Evolutionary conservation across 768 basidiomycete genomes (phyloP), one percentile per base, ranked within the genome.

Genomic region (Kwoniella sp.): DNA sequence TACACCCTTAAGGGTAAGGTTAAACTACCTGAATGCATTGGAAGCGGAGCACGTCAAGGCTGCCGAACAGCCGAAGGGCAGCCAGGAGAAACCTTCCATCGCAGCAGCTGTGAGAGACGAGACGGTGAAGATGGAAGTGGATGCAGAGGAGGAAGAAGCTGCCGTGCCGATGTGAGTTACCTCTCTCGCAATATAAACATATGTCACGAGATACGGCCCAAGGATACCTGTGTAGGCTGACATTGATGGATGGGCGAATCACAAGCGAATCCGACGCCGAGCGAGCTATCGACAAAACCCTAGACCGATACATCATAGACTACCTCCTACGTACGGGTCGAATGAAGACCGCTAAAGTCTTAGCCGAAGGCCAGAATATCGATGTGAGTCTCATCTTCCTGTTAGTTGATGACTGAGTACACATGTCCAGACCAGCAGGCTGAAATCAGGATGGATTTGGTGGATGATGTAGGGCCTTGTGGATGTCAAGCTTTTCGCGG

Each of bases 271-370:
- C 54, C 19, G 47, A 62, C 19, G 6, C 33, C n/a, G 54, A 22
- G 21, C 33, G 30, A n/a, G 51, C 27, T 15, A 51, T 33, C 0
- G 70, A 74, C 50, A 57, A 33, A 24, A 77, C 70, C 54, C 82
- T 97, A 13, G 89, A 92, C 74, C 83, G 93, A 66, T 95, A 92
- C 88, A 83, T 97, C 33, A 89, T 95, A 1, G 96, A 99, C 77
- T 95, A 95, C 89, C 85, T 88, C 36, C 82, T 98, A 50, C 84
- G 94, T 58, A 86, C 84, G 37, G 92, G 90, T 30, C 88, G 88
- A 71, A 86, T 88, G 68, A 84, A 85, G 70, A 88, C 91, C 1
- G 94, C 96, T 1, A 83, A 83, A 70, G 83, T 83, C 67, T 85
- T 97, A 50, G 90, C 92, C 22, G 83, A 85, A 67, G 87, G 90